A percentile compares a stretch with the other conserved stretches of the same genome.
phyloP scores from a whole-genome alignment of 768 basidiomycete genomes.

The Mycena latifolia region DNA sequence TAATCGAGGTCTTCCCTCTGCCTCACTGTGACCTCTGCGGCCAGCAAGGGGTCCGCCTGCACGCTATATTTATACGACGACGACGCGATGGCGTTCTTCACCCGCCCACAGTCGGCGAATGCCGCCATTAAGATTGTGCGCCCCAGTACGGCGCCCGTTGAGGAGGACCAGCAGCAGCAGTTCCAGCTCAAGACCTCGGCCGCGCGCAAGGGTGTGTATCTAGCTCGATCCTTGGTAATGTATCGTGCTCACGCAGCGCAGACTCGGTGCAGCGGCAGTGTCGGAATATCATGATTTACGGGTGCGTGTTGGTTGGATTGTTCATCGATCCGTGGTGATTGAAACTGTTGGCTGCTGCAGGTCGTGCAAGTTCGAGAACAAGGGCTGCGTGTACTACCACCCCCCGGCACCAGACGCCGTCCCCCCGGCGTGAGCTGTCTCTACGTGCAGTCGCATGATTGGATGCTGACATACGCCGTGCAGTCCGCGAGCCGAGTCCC shows the following conservation, averaged over 20 bases:
- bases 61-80: constrained; percentile 24
- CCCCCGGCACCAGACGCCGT: constrained; percentile 62
- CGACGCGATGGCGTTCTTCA: constrained; percentile 74
- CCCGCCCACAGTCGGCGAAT: constrained; percentile 69
- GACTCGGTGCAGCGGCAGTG: constrained; percentile 85
- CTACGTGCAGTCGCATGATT: neutral
- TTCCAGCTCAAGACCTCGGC: constrained; percentile 30
- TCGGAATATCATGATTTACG: constrained; percentile 92
- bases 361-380: constrained; percentile 87
- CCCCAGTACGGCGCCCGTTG: constrained; percentile 56
- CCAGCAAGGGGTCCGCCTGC: constrained; percentile 22
- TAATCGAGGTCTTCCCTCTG: constrained; percentile 26
- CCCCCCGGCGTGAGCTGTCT: constrained; percentile 46
- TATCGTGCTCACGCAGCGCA: constrained; percentile 42
- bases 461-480: constrained; percentile 3
- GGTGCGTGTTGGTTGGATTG: constrained; percentile 67
- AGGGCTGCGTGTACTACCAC: constrained; percentile 88
- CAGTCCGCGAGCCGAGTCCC: constrained; percentile 60
- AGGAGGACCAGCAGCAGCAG: constrained; percentile 41
- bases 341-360: constrained; percentile 48
- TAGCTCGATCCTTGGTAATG: neutral
- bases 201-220: constrained; percentile 68
- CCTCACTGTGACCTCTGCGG: constrained; percentile 19
- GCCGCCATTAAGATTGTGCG: constrained; percentile 81
- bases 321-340: too few relatives aligned